Evolutionary conservation across 2,329 filamentous ascomycete species (phyloP), one percentile per base, ranked within the genome.

Genomic region (Penicillium sp.): DNA sequence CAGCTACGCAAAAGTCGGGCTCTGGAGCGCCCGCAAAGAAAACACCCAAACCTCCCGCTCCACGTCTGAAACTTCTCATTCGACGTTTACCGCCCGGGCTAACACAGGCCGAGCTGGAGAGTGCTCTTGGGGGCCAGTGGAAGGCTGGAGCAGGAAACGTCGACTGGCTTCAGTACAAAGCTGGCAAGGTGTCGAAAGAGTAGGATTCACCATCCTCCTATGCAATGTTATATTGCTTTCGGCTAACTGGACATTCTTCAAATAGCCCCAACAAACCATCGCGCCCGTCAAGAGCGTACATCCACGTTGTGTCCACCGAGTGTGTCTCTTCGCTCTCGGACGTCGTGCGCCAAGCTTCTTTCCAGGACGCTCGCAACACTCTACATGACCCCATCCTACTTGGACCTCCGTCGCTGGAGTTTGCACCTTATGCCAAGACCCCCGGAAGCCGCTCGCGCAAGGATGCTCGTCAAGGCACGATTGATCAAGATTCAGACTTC

Each of bases 401-500:
- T 54, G 89, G 90, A 0, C 90, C 89, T 1, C 93, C 94, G 0
- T 83, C 84, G 6, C 80, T 97, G 49, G 93, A 96, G 69, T 90
- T 90, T 68, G 86, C 93, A 19, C 85, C 89, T 1, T 96, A 93
- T 77, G 90, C 91, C 64, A 93, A 93, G 68, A 84, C 91, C 1
- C 91, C 93, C 1, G 85, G 85, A 58, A 84, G 82, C 37, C 91
- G 90, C 72, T 85, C 85, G 50, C 87, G 91, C 35, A 85, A 86
- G 54, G 94, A 99, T 78, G 86, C 87, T 53, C 87, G 93, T 15
- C 91, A 96, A 73, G 94, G 93, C 53, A 96, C 92, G 3, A 97
- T 99, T 65, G 94, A 99, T 68, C 92, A 96, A 72, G 94, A 99
- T 69, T 87, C 91, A 0, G 94, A 97, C 67, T 99, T 97, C 68